Base-by-base conservation (phyloP, 805 yeast species). In the Nadsonia fulvescens region DNA sequence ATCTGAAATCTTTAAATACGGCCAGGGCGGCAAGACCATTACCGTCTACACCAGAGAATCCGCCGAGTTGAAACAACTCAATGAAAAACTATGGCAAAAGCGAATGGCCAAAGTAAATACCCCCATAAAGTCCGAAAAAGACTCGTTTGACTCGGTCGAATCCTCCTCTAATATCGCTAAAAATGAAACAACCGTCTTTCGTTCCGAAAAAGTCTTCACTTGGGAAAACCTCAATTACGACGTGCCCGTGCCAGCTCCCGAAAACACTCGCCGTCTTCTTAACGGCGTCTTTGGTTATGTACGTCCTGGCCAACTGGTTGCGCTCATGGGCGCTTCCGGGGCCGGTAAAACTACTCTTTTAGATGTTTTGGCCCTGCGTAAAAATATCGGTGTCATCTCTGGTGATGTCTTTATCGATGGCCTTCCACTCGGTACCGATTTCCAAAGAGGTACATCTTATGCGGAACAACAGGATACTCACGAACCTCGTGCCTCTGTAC, bases 401-500 rank as follows among this genome's bases (percentile, higher is more conserved):
- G 75, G 75, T 44, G 71, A 71, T 38, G 60, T 64, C 53, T 49
- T 67, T 46, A 76, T 72, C 17, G 68, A 73, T 46, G 82, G 81
- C 33, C 55, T 54, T 29, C 54, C 60, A 34, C 56, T 67, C 41
- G 74, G 66, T 40, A 50, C 58, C 22, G 66, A 77, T 4, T 73
- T 73, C 58, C 70, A 63, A 44, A 55, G 73, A 43, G 59, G 60
- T 27, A 71, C 72, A 38, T 79, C 79, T 37, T 74, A 73, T 42
- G 78, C 70, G 32, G 81, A 73, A 45, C 83, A 74, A 49, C 81
- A 71, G 41, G 82, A 72, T 61, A 49, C 73, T 30, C 82, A 74
- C 47, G 54, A 72, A 39, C 53, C 58, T 13, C 62, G 72, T 16
- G 56, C 72, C 11, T 72, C 81, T 22, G 81, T 73, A 12, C 64